phyloP scores from a whole-genome alignment of 139 green algal genomes.

The Chlamydomonas incerta region DNA sequence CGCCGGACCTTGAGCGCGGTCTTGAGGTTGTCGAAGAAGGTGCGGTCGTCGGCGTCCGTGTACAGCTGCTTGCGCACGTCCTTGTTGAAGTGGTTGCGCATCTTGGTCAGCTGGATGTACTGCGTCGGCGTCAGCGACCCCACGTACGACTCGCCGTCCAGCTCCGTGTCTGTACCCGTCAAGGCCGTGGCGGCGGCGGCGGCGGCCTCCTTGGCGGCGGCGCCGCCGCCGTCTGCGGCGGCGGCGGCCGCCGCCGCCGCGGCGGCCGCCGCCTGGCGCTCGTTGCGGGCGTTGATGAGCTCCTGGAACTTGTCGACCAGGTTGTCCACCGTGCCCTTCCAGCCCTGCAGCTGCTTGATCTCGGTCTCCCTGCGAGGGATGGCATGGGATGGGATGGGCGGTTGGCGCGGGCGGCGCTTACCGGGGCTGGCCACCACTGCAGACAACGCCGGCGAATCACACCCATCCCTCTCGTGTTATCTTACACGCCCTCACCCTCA shows the following conservation, averaged over 20 bases:
- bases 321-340: constrained; percentile 74
- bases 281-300: constrained; percentile 21
- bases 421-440: too few species aligned
- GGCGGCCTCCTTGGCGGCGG: not conserved
- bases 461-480: too few species aligned
- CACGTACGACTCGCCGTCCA: not conserved
- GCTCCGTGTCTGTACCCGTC: too few species aligned
- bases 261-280: not conserved
- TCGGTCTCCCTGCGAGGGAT: constrained; percentile 71
- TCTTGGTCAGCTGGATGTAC: constrained; percentile 60
- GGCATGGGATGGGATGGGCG: too few species aligned
- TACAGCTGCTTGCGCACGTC: constrained; percentile 91
- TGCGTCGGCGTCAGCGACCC: constrained; percentile 33
- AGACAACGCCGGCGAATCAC: too few species aligned
- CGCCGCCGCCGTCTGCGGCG: not conserved
- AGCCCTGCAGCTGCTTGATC: constrained; percentile 87
- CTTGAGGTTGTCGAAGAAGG: constrained; percentile 76
- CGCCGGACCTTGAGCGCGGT: constrained; percentile 49
- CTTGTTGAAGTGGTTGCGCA: constrained; percentile 73
- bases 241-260: not conserved
- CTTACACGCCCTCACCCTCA: too few species aligned
- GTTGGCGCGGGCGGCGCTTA: too few species aligned
- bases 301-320: constrained; percentile 71
- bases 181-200: not conserved
- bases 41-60: constrained; percentile 75